Conservation (phyloP, 169 alveolate genomes). For the Cyclospora cayetanensis region DNA sequence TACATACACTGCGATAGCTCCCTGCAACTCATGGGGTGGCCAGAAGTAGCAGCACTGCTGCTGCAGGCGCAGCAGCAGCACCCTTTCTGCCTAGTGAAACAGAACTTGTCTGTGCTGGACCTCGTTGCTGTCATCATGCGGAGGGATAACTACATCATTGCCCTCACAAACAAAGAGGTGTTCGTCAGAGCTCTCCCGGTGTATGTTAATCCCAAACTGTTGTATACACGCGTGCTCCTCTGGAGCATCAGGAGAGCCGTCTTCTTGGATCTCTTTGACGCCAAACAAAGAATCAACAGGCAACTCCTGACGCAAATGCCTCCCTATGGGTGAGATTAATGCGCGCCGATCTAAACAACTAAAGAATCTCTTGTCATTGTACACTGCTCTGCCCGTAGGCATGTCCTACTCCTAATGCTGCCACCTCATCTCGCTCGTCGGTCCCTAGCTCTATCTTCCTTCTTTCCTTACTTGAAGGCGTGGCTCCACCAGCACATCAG, state of each 20-base stretch:
- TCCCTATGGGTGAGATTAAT: not conserved
- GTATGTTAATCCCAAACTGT: slow-evolving; percentile 31
- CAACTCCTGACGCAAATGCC: not conserved
- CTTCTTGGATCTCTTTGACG: slow-evolving; percentile 10
- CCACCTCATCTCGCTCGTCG: not conserved
- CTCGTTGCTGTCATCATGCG: slow-evolving; percentile 74
- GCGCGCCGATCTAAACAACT: too few species aligned
- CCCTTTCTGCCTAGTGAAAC: not conserved
- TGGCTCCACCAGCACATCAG: too few species aligned
- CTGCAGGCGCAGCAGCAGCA: slow-evolving; percentile 43
- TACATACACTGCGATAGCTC: slow-evolving; percentile 48
- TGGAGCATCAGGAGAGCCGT: slow-evolving; percentile 42
- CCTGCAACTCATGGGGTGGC: slow-evolving; percentile 50
- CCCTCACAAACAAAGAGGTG: slow-evolving; percentile 71
- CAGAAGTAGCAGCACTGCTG: slow-evolving; percentile 23
- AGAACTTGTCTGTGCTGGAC: slow-evolving; percentile 70
- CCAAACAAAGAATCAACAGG: not conserved
- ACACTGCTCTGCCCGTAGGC: too few species aligned
- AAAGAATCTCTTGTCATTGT: too few species aligned
- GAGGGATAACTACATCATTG: slow-evolving; percentile 74
- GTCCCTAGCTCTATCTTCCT: not conserved
- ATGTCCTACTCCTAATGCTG: not conserved
- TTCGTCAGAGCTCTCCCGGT: not conserved
- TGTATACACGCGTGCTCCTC: slow-evolving; percentile 39
- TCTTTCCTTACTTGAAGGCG: too few species aligned